A percentile compares a stretch with the other conserved stretches of the same genome.
Conservation (phyloP, 441 rosid species). For the Arabidopsis lyrata region DNA sequence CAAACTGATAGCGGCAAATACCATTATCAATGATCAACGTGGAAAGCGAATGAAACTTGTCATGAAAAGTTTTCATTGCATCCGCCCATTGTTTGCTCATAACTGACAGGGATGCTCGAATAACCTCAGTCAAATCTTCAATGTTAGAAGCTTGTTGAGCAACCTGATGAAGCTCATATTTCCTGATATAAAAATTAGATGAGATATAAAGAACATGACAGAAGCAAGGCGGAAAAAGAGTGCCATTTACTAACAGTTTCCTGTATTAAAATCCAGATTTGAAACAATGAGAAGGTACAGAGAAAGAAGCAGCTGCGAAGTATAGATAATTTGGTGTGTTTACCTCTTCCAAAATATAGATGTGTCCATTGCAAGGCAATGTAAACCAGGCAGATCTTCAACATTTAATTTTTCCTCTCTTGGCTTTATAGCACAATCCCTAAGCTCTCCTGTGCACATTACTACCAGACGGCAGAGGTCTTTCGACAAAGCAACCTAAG, state of each 20-base stretch:
- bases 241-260: neutral
- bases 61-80: conserved; percentile 76
- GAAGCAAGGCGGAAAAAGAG: conserved; percentile 14
- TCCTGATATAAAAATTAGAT: conserved; percentile 50
- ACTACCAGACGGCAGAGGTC: conserved; percentile 83
- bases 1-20: conserved; percentile 41
- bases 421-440: conserved; percentile 51
- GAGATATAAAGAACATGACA: neutral
- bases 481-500: conserved; percentile 86
- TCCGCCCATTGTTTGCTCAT: conserved; percentile 93
- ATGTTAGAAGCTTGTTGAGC: conserved; percentile 95
- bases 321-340: conserved; percentile 22
- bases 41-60: conserved; percentile 80
- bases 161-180: conserved; percentile 93
- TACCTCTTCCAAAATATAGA: conserved; percentile 89
- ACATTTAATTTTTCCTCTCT: conserved; percentile 47
- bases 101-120: conserved; percentile 74
- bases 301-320: conserved; percentile 15
- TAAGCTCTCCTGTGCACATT: conserved; percentile 81
- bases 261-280: neutral
- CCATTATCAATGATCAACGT: conserved; percentile 80
- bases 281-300: neutral
- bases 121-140: conserved; percentile 85
- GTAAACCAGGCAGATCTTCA: conserved; percentile 61
- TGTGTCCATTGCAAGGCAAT: conserved; percentile 77